A percentile compares a stretch with the other conserved stretches of the same genome.
These are phyloP conservation scores for Desmodesmus armatus DNA, from an alignment of 139 green algal species.

Conservation along the genomic window DNA sequence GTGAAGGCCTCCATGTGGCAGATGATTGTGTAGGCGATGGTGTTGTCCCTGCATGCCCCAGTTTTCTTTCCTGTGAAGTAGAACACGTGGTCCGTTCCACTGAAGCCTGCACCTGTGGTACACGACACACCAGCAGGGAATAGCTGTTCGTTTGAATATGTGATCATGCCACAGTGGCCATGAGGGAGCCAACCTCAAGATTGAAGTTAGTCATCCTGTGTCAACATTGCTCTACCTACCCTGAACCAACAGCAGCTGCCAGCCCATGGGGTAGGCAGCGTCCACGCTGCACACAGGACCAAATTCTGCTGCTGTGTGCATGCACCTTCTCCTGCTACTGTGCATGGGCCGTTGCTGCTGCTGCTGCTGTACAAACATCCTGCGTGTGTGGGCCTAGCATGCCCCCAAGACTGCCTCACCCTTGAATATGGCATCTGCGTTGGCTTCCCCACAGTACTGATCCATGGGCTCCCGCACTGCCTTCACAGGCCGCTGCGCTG, in stretches of 20 bases:
- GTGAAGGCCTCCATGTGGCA: slow-evolving; percentile 47
- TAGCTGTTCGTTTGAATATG: no score
- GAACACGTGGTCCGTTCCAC: slow-evolving; percentile 26
- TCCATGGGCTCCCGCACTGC: slow-evolving; percentile 34
- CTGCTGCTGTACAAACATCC: background rate
- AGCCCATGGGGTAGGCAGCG: no score
- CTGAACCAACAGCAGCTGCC: no score
- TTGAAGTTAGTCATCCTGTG: no score
- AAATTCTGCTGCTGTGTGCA: no score
- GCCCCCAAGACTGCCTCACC: background rate
- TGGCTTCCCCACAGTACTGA: slow-evolving; percentile 39
- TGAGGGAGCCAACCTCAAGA: no score
- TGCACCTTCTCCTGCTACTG: no score
- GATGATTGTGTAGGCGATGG: slow-evolving; percentile 44
- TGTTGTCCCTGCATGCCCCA: slow-evolving; percentile 28
- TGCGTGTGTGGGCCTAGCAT: no score
- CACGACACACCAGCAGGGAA: background rate
- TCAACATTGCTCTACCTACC: no score
- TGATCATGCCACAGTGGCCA: no score
- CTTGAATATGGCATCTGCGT: slow-evolving; percentile 38
- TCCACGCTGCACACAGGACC: no score
- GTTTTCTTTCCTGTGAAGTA: slow-evolving; percentile 22
- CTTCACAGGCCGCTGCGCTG: background rate
- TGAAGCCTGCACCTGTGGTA: slow-evolving; percentile 35
- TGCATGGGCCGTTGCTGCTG: no score